Evolutionary conservation across 768 basidiomycete species (phyloP), one percentile per base, ranked within the genome.

Genomic region (Termitomyces sp.): DNA sequence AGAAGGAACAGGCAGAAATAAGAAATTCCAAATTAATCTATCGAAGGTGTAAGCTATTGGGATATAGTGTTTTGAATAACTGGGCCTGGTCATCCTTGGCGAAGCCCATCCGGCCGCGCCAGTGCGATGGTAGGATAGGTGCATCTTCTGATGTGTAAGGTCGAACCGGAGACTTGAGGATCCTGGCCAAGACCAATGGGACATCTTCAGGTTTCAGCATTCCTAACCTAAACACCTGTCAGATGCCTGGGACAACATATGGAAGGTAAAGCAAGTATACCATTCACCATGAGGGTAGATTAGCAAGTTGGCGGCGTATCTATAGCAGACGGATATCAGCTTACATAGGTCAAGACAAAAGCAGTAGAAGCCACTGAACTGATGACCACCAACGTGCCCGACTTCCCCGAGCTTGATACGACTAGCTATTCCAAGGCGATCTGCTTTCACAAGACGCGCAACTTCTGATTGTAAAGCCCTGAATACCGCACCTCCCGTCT

Each of bases 331-430:
- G 7, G n/a, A 38, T 28, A 42, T 55, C 41, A 53, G 45, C 44
- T 24, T n/a, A 54, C 42, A 24, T 17, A 54, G 22, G 9, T 42
- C 28, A 24, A 57, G 19, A 46, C 10, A 43, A 22, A 44, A 19
- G 5, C 50, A 43, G 24, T 34, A 43, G 9, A 7, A 24, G 59
- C 53, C 53, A 55, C 65, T 28, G 14, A 49, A 66, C 90, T 88
- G 77, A 69, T 94, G 91, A 24, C 90, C 90, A 1, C 92, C 91
- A 49, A 94, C 83, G 67, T 94, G 91, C 2, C 79, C 87, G 5
- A 86, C 79, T 59, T 90, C 83, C 3, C 81, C 81, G 2, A 92
- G 71, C 75, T 75, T 61, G 58, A 82, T 56, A 38, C 64, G 59
- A 6, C 57, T 60, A 1, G 67, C 64, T 2, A 62, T 50, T 11